A percentile compares a stretch with the other conserved stretches of the same genome.
phyloP scores from a whole-genome alignment of 2,329 filamentous ascomycete genomes.

The Leptographium procerum region DNA sequence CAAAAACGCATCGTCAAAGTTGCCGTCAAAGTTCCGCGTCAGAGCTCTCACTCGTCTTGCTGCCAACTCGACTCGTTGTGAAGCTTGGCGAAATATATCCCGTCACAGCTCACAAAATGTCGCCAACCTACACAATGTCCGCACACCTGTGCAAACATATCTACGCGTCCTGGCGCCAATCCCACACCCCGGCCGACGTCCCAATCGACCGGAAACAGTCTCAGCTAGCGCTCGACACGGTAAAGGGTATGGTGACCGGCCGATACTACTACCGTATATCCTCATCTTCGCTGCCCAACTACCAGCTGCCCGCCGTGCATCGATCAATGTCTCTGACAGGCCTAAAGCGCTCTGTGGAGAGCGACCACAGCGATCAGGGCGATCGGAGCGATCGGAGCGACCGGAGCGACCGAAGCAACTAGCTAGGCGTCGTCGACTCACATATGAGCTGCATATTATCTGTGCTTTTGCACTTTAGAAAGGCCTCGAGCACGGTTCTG shows the following conservation, averaged over 20 bases:
- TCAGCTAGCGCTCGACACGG: constrained; percentile 23
- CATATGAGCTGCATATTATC: neutral
- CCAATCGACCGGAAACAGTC: constrained; percentile 8
- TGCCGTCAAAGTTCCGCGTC: no score
- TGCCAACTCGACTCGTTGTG: neutral
- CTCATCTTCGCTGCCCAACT: constrained; percentile 10
- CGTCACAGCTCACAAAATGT: constrained; percentile 25
- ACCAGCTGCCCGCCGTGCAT: constrained; percentile 1
- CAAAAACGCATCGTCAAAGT: neutral
- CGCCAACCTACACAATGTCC: constrained; percentile 50
- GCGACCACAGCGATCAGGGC: constrained; percentile 28
- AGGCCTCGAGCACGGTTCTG: no score
- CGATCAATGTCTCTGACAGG: constrained; percentile 20
- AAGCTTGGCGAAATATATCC: accelerated
- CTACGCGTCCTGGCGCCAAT: constrained; percentile 46
- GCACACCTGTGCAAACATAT: constrained; percentile 50
- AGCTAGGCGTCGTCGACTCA: neutral
- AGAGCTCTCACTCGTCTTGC: neutral
- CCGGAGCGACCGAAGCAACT: constrained; percentile 12
- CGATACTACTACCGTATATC: constrained; percentile 4
- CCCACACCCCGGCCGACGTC: constrained; percentile 26
- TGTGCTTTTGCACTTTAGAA: no score
- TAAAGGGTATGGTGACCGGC: constrained; percentile 10
- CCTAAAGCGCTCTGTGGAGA: constrained; percentile 37
- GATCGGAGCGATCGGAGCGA: no score